Percentiles rank a stretch among this genome's conserved stretches.
Evolutionary conservation across 805 yeast genomes (phyloP).

Genomic region (Candida pini): DNA sequence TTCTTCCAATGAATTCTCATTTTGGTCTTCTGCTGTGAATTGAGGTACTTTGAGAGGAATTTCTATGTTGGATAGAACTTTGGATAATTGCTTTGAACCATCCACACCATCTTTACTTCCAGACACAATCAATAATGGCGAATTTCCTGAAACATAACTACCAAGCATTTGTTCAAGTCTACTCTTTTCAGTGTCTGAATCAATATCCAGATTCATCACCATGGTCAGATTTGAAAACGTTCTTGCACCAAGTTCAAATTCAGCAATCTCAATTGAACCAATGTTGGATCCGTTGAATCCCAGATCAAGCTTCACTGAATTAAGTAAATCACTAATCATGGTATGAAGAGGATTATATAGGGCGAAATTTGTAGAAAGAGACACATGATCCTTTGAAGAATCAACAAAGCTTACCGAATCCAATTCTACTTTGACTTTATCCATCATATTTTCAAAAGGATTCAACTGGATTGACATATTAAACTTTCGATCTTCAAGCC

Average conservation of each 20-base stretch:
- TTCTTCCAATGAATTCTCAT: slow-evolving; percentile 3
- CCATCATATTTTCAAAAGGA: slow-evolving; percentile 2
- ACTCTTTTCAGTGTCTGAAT: slow-evolving; percentile 12
- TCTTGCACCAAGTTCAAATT: slow-evolving; percentile 18
- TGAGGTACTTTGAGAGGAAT: slow-evolving; percentile 28
- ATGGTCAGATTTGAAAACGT: slow-evolving; percentile 19
- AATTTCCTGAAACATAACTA: slow-evolving; percentile 33
- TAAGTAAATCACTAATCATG: slow-evolving; percentile 23
- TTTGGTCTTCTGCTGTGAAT: slow-evolving; percentile 6
- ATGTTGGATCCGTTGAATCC: slow-evolving; percentile 29
- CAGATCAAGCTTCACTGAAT: slow-evolving; percentile 12
- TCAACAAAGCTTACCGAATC: slow-evolving; percentile 19
- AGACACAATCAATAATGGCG: slow-evolving; percentile 25
- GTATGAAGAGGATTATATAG: slow-evolving; percentile 32
- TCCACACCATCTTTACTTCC: slow-evolving; percentile 24
- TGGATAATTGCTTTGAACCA: slow-evolving; percentile 21
- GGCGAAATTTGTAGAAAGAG: slow-evolving; percentile 27
- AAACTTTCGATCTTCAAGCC: not conserved
- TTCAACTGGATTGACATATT: slow-evolving; percentile 1
- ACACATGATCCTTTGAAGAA: slow-evolving; percentile 21
- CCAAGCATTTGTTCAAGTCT: slow-evolving; percentile 33
- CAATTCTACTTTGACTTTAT: slow-evolving; percentile 5
- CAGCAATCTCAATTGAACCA: slow-evolving; percentile 26
- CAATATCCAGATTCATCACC: slow-evolving; percentile 13
- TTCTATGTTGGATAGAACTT: slow-evolving; percentile 18